Base-by-base conservation (phyloP, 2,329 filamentous ascomycete genomes). In the Exophiala calicioides region DNA sequence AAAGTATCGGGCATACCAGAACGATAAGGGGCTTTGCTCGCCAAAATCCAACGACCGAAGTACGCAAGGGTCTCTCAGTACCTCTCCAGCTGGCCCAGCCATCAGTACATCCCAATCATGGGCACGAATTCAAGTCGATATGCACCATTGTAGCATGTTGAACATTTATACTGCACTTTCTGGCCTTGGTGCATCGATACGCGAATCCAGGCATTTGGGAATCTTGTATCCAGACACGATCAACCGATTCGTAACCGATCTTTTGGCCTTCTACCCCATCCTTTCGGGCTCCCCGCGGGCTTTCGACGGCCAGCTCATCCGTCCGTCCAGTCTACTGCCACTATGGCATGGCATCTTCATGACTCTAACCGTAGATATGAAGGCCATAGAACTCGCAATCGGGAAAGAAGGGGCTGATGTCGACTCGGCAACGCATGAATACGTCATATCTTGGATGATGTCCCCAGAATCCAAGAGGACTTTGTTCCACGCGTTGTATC, bases 261-360 rank as follows among this genome's bases (percentile, higher is more conserved):
- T 52, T 16, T 21, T 44, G n/a, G 29, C 32, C 8, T 52, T 38
- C 38, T 46, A 47, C 13, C 21, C 29, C 18, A 44, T 38, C n/a
- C 31, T 44, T 12, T 26, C 40, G 3, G 30, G 18, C 12, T 31
- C 21, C 20, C 36, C 38, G n/a, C 30, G 13, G 16, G 35, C 41
- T n/a, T 20, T 18, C 16, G 37, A 30, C 1, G 26, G 15, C 10
- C 31, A 37, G 15, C 24, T 32, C 15, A 35, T 44, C 19, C 5
- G 23, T n/a, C 49, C 49, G 4, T 52, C 47, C 33, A 47, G 44
- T 27, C 26, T 52, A 21, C 21, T 44, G 10, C 49, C 49, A 10
- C 24, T 52, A 12, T 52, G 49, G 49, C 44, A 47, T 15, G 40
- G 44, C 23, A 39, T 33, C 10, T 52, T 47, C 32, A 44, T 52